Conservation (phyloP, 352 stramenopile species). For the Phytophthora sp. region DNA sequence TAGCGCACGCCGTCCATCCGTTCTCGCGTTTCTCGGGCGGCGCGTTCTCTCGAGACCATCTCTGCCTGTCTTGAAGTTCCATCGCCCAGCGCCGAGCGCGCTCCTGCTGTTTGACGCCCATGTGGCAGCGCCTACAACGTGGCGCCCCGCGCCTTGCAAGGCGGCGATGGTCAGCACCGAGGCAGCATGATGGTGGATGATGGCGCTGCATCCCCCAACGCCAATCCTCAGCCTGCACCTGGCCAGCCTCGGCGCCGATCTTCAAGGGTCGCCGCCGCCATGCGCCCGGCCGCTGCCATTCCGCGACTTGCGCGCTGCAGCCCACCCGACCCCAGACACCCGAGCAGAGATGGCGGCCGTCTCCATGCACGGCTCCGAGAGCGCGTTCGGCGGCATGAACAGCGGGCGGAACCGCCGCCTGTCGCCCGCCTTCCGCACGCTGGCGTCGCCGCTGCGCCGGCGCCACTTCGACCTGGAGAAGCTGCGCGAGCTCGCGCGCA, state of each 20-base stretch:
- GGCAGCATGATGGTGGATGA: background rate
- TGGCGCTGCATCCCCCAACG: background rate
- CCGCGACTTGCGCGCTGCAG: constrained; percentile 28
- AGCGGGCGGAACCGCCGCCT: constrained; percentile 41
- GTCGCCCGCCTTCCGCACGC: constrained; percentile 61
- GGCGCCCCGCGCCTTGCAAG: constrained; percentile 3
- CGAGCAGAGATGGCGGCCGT: constrained; percentile 52
- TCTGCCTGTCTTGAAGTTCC: constrained; percentile 2
- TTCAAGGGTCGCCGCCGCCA: constrained; percentile 19
- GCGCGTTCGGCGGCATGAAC: constrained; percentile 53
- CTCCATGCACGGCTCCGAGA: constrained; percentile 59
- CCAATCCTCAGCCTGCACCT: constrained; percentile 22
- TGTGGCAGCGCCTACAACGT: no score
- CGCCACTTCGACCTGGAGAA: constrained; percentile 65
- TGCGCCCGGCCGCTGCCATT: constrained; percentile 15
- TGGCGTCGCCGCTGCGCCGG: constrained; percentile 52
- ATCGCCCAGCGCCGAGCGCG: background rate
- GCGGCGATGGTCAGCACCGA: background rate
- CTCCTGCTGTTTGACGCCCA: background rate
- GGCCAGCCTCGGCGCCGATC: no score
- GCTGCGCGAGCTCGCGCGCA: constrained; percentile 70
- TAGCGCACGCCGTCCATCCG: background rate
- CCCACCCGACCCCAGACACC: constrained; percentile 2
- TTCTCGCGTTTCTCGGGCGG: background rate
- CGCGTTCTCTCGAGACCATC: no score